Base-by-base conservation (phyloP, 768 basidiomycete genomes). In the Phylloporus sp. region DNA sequence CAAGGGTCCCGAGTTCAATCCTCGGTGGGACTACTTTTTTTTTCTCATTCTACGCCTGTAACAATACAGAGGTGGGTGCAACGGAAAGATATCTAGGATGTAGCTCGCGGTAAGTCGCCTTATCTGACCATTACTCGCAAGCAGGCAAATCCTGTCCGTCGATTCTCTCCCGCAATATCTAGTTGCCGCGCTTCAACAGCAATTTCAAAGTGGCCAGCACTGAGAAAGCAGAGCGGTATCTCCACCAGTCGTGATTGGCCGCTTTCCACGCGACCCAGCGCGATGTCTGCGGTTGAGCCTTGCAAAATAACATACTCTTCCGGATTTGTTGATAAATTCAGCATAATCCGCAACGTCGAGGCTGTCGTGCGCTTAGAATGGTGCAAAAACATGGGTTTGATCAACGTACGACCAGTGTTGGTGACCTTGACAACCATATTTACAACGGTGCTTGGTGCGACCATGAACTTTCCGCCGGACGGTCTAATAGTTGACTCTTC, bases 211-310 rank as follows among this genome's bases (percentile, higher is more conserved):
- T 70, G 65, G 9, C 90, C 90, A 36, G 71, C 71, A 11, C 86
- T 75, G 17, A 92, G 74, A 65, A 94, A 90, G 56, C 84, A 86
- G 11, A 93, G 50, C 2, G 81, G 75, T 1, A 77, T 68, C 36
- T 81, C 75, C 5, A 82, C 55, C 28, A 75, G 71, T 27, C 68
- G 67, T 13, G 75, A 72, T 50, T 78, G 76, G 2, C 81, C 84
- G 18, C 65, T 64, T 35, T 72, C 71, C 39, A 94, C 60, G n/a
- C 71, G 70, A 4, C 87, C 87, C 4, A 92, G 51, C 3, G 81
- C 72, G 21, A 90, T 70, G 40, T 84, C 78, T 9, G 71, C 70
- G 21, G 79, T 67, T 14, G 76, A 66, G 3, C 90, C 90, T 62
- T 93, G 86, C 53, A 76, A 76, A 11, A 91, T 68, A 46, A 90